Base-by-base conservation (phyloP, 768 basidiomycete species). In the Serendipita sp. region DNA sequence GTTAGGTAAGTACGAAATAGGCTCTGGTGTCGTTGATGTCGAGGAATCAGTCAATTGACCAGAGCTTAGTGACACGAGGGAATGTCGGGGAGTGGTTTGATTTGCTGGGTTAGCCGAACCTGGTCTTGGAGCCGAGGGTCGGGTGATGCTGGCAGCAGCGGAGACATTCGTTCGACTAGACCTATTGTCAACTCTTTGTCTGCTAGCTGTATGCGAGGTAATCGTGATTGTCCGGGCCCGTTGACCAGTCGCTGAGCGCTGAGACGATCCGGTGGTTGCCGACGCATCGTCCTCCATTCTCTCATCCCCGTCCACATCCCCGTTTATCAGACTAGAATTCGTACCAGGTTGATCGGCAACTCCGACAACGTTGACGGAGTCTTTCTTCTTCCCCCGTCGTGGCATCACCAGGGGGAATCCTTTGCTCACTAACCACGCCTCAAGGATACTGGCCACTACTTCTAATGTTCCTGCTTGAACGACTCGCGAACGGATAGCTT, bases 401-500 rank as follows among this genome's bases (percentile, higher is more conserved):
- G 45, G 50, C 42, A 45, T 26, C 22, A 51, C 44, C 44, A 62
- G 41, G 50, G 88, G 84, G 70, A 96, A 88, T 0, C 91, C 92
- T 69, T 88, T 87, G 67, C 85, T 84, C 3, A 86, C 86, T 30
- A 96, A 73, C 91, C 93, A 97, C 16, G 90, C 88, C 74, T 95
- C 92, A 22, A 97, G 79, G 24, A 97, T 88, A 65, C 90, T 90
- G 3, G 91, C 92, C 0, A 96, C 93, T 3, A 96, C 89, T 66
- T 94, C 90, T 28, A 97, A 77, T 0, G 91, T 90, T 17, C 95
- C 93, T 0, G 93, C 92, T 73, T 96, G 90, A 3, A 97, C 95
- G 17, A 97, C 93, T 9, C 93, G 80, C 66, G 86, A 86, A 45
- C 95, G 77, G 68, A 97, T 94, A 20, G 83, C 82, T 72, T 98